Evolutionary conservation across 768 basidiomycete genomes (phyloP).

Genomic region (Glaciozyma antarctica): DNA sequence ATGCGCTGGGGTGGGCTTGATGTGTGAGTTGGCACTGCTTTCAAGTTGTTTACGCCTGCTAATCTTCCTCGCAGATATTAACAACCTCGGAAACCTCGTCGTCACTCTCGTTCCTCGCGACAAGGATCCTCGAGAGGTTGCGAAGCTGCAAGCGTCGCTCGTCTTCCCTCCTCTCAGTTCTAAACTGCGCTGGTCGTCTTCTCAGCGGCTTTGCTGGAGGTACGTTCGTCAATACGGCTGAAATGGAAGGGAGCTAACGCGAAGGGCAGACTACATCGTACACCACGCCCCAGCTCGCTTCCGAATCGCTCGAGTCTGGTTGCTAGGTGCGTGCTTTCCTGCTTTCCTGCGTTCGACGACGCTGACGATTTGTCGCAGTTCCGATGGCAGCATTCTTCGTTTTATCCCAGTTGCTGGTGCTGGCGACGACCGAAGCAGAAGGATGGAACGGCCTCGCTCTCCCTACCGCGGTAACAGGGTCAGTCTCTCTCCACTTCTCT

Average conservation of each 20-base stretch:
- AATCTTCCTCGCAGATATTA: slow-evolving; percentile 5
- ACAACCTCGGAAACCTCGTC: slow-evolving; percentile 27
- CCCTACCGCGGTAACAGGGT: slow-evolving; percentile 12
- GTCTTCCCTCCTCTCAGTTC: slow-evolving; percentile 22
- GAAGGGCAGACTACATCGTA: slow-evolving; percentile 6
- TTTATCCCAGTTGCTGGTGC: slow-evolving; percentile 15
- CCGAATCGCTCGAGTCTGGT: slow-evolving; percentile 12
- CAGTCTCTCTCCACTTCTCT: not conserved
- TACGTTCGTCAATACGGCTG: too few species aligned
- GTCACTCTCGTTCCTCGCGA: slow-evolving; percentile 8
- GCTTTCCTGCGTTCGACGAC: too few species aligned
- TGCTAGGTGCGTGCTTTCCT: too few species aligned
- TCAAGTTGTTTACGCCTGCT: too few species aligned
- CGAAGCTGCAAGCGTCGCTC: slow-evolving; percentile 11
- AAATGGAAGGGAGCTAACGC: too few species aligned
- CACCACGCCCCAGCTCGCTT: slow-evolving; percentile 4
- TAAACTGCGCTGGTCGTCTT: slow-evolving; percentile 21
- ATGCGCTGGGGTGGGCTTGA: slow-evolving; percentile 19
- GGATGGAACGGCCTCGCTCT: slow-evolving; percentile 8
- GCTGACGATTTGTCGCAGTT: slow-evolving; percentile 2
- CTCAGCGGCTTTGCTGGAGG: slow-evolving; percentile 1
- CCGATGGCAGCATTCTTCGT: slow-evolving; percentile 15
- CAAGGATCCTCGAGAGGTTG: not conserved
- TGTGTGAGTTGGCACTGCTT: not conserved
- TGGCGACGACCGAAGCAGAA: not conserved